A percentile compares a stretch with the other conserved stretches of the same genome.
phyloP scores from a whole-genome alignment of 345 rosid genomes.

The Salix arbutifolia region DNA sequence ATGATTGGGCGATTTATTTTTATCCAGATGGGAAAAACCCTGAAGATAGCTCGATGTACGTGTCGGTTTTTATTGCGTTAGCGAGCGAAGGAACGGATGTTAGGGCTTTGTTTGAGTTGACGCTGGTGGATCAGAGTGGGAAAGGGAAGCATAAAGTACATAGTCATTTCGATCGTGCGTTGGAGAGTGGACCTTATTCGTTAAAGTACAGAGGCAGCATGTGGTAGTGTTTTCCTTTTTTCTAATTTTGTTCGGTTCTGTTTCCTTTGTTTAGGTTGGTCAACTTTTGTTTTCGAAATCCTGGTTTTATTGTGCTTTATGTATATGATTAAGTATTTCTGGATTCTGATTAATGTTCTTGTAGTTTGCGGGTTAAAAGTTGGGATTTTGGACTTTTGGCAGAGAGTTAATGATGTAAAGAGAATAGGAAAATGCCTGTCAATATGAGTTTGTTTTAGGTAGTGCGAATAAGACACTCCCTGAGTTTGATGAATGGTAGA shows the following conservation, averaged over 20 bases:
- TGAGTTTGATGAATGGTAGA: background rate
- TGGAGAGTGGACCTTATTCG: slow-evolving; percentile 84
- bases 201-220: slow-evolving; percentile 86
- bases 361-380: background rate
- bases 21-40: slow-evolving; percentile 91
- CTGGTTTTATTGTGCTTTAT: background rate
- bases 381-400: background rate
- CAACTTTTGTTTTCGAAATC: background rate
- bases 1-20: slow-evolving; percentile 88
- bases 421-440: background rate
- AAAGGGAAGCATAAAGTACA: slow-evolving; percentile 85
- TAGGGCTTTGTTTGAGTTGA: slow-evolving; percentile 83
- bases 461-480: background rate
- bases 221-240: slow-evolving; percentile 49
- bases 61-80: slow-evolving; percentile 80
- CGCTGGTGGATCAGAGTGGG: slow-evolving; percentile 88
- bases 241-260: background rate
- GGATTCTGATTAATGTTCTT: background rate
- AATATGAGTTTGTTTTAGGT: background rate
- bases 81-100: slow-evolving; percentile 90
- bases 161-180: slow-evolving; percentile 88
- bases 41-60: slow-evolving; percentile 63
- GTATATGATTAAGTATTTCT: background rate
- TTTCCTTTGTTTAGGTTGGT: background rate
- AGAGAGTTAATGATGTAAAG: background rate